Evolutionary conservation across 352 stramenopile species (phyloP), one percentile per base, ranked within the genome.

Genomic region (Phytophthora lateralis): DNA sequence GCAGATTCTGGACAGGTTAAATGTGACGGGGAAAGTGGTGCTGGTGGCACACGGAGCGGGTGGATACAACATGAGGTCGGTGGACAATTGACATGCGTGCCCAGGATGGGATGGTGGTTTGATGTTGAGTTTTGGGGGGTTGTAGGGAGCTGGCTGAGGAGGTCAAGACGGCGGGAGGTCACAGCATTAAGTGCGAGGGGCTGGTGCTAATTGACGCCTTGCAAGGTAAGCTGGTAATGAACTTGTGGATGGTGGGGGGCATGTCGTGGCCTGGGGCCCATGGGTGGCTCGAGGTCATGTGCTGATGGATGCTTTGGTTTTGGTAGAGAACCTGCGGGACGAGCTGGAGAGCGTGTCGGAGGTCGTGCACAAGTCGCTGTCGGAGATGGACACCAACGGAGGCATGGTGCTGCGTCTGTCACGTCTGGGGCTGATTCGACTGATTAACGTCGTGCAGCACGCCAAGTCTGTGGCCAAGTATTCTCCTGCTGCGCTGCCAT

Each of bases 21-120:
- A 88, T 17, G 66, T 90, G 14, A 63, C 65, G 18, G 63, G 73
- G n/a, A 78, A 82, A 26, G 58, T 94, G 34, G 64, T 94, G 27
- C 75, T 94, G 6, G 82, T 94, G 18, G 85, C 54, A 0, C 85
- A 94, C 55, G 85, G 85, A 46, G 78, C 79, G 7, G 85, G 85
- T 15, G 85, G 82, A 35, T 94, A 94, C 73, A 90, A 91, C 61
- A 94, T 94, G 85, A 71, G 85, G 39, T 45, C 8, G 17, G 39
- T 45, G 39, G 39, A 66, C 82, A 34, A 11, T 45, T 55, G 17
- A 29, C 9, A 24, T 49, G 37, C 0, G 8, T 43, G 21, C 1
- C 15, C n/a, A n/a, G n/a, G n/a, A n/a, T 44, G 18, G 39, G 27
- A 11, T 3, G 6, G 34, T n/a, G 0, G n/a, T 43, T 24, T 30